phyloP scores from a whole-genome alignment of 768 basidiomycete species.

The Suillus ampliporus region DNA sequence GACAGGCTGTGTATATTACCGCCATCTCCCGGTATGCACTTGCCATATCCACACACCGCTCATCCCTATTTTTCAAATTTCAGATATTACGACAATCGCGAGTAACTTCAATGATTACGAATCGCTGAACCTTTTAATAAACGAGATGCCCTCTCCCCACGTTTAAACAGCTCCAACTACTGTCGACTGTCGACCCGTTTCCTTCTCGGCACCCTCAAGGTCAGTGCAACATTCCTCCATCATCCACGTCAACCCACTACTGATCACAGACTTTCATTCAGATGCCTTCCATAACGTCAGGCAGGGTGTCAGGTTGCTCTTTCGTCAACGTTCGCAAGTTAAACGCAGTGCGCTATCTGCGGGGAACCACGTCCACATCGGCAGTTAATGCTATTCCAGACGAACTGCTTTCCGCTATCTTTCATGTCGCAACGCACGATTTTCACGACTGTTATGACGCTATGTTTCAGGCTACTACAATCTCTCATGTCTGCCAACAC shows the following conservation, averaged over 20 bases:
- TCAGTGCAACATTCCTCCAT: neutral
- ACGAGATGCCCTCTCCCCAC: neutral
- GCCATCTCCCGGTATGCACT: slow-evolving; percentile 20
- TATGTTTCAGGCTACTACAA: slow-evolving; percentile 33
- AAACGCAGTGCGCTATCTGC: slow-evolving; percentile 1
- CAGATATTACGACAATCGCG: slow-evolving; percentile 6
- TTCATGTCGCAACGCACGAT: slow-evolving; percentile 36
- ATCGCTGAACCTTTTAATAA: slow-evolving; percentile 11
- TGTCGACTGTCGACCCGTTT: neutral
- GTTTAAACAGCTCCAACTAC: neutral
- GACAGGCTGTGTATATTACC: slow-evolving; percentile 27
- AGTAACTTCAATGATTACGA: slow-evolving; percentile 8
- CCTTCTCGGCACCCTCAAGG: slow-evolving; percentile 3
- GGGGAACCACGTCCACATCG: neutral
- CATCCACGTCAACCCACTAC: neutral
- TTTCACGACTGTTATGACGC: slow-evolving; percentile 31
- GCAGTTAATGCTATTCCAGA: slow-evolving; percentile 34
- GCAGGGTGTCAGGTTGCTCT: neutral
- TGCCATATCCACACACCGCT: slow-evolving; percentile 10
- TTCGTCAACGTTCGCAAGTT: slow-evolving; percentile 6
- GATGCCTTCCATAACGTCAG: slow-evolving; percentile 1
- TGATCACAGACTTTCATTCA: neutral
- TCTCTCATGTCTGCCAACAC: slow-evolving; percentile 55
- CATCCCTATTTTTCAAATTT: slow-evolving; percentile 1
- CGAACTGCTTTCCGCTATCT: slow-evolving; percentile 44